Evolutionary conservation across 129 eudicot species (phyloP), one percentile per base, ranked within the genome.

Genomic region (Tagetes patula): DNA sequence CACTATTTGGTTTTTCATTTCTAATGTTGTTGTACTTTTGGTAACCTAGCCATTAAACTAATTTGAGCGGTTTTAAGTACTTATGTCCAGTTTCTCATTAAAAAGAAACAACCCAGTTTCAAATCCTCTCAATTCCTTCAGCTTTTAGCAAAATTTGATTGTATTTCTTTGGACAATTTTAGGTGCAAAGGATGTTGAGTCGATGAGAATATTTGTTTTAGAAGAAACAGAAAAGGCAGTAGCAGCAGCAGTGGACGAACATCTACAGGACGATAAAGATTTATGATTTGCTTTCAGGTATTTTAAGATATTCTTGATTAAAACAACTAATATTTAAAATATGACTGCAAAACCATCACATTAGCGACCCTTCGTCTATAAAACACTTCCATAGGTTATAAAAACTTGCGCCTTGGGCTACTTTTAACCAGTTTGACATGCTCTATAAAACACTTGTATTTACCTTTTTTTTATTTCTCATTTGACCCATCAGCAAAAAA

Each of bases 141-240:
- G 27, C 27, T 20, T 20, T 12, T 37, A 59, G 20, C 41, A 59
- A 64, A 69, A 2, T 52, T 75, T 37, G 39, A 43, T 42, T 69
- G 55, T 69, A 43, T 54, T 33, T 46, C 39, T n/a, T 13, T 76
- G 50, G 20, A 39, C 12, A 5, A 58, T 10, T 54, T 75, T 82
- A 93, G 98, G 98, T 65, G 58, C 85, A 12, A 86, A 88, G 81
- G 87, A 89, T 65, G 89, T 89, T 45, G 96, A 89, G 71, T 87
- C 86, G 0, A 85, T 93, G 67, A 93, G 80, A 76, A 64, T 81
- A 62, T 93, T 93, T 81, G 98, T 76, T 61, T 47, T 93, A 59
- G 90, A 89, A 80, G 96, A 93, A 81, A 80, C 96, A 45, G 95
- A 87, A 77, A 93, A 87, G 58, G 96, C 93, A 42, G 95, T 86